Base-by-base conservation (phyloP, 257 asterid species). In the Nicotiana attenuata region DNA sequence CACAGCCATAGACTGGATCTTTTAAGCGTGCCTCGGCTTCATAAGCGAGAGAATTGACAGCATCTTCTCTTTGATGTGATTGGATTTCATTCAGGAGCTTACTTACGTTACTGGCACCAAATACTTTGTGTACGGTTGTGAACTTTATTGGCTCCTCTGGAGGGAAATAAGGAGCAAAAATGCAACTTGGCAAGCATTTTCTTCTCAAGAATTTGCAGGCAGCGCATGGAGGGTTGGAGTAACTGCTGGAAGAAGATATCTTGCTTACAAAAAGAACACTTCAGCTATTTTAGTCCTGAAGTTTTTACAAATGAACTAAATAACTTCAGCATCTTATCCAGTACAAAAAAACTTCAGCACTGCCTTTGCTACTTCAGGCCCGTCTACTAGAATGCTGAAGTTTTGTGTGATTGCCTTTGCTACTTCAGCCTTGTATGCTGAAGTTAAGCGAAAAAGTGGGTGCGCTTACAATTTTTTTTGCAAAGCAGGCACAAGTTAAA, bases 161-260 rank as follows among this genome's bases (percentile, higher is more conserved):
- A 11, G 87, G 83, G 16, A 85, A 85, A 52, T 85, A 85, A 9
- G 87, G 85, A 14, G 87, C 87, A 78, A 85, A 85, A 17, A 76
- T 69, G 82, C 87, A 85, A 15, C 82, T 84, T 14, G 81, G 81
- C 68, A 66, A 33, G 71, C 87, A 85, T 67, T 85, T 85, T 61
- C 87, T 77, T 77, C 87, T 66, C 83, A 85, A 52, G 28, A 81
- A 81, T 67, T 85, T 85, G 85, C 87, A 85, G 57, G 87, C 87
- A 0, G 87, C 87, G 19, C 87, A 85, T 6, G 87, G 87, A 38
- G 83, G 78, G 38, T 29, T 85, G 3, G 84, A 85, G 33, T 78
- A 81, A 52, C 15, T 78, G 77, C 65, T 41, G 10, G 76, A 80
- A 68, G 52, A 64, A 45, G 76, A 26, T 76, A 82, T 73, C 57